Percentiles rank a stretch among this genome's conserved stretches.
Conservation (phyloP, 2,329 filamentous ascomycete genomes). For the Didymella keratinophila region DNA sequence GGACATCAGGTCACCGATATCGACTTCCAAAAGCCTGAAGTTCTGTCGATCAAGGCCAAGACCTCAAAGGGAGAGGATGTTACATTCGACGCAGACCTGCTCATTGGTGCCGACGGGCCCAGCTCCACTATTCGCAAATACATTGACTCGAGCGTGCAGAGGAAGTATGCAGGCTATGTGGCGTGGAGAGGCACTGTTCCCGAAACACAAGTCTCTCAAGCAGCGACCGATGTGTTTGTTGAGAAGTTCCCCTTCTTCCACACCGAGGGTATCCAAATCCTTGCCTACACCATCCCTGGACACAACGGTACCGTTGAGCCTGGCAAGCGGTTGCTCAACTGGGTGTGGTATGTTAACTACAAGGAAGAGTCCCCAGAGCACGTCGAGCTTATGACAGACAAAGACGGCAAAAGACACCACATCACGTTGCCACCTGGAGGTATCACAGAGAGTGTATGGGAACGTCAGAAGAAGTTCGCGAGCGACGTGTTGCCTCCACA, state of each 20-base stretch:
- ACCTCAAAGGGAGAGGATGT: slow-evolving; percentile 13
- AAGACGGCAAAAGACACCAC: slow-evolving; percentile 48
- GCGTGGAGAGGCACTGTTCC: slow-evolving; percentile 40
- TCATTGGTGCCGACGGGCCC: slow-evolving; percentile 39
- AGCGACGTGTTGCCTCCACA: slow-evolving; percentile 45
- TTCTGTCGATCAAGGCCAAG: slow-evolving; percentile 5
- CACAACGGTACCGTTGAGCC: slow-evolving; percentile 47
- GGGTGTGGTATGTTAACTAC: slow-evolving; percentile 57
- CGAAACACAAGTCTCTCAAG: slow-evolving; percentile 27
- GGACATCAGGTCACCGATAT: slow-evolving; percentile 28
- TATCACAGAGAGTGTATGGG: slow-evolving; percentile 50
- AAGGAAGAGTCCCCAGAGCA: slow-evolving; percentile 47
- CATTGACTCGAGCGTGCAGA: slow-evolving; percentile 21
- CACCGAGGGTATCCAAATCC: slow-evolving; percentile 25
- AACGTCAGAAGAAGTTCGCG: slow-evolving; percentile 42
- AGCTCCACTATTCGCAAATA: slow-evolving; percentile 33
- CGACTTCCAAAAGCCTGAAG: slow-evolving; percentile 3
- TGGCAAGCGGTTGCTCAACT: slow-evolving; percentile 55
- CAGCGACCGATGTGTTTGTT: slow-evolving; percentile 25
- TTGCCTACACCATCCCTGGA: slow-evolving; percentile 54
- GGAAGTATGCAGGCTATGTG: slow-evolving; percentile 39
- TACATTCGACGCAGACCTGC: slow-evolving; percentile 27
- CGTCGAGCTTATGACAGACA: slow-evolving; percentile 54
- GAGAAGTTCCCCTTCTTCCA: slow-evolving; percentile 35
- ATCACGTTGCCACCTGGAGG: slow-evolving; percentile 54